Percentiles rank a stretch among this genome's conserved stretches.
phyloP scores from a whole-genome alignment of 805 yeast species.

The Yamadazyma kitorensis region DNA sequence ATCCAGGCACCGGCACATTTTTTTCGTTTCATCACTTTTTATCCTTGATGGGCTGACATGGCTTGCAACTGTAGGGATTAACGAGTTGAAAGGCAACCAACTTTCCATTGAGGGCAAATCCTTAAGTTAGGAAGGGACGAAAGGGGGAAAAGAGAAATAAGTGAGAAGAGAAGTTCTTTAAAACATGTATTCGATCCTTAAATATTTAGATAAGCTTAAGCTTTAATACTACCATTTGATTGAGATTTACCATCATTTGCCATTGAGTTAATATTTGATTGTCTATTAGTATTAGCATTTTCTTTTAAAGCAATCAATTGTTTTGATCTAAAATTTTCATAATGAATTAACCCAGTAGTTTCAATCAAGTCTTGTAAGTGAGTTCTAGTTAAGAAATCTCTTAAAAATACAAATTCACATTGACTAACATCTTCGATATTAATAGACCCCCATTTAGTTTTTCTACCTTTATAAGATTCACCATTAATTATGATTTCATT shows the following conservation, averaged over 20 bases:
- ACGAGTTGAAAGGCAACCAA: too few relatives aligned
- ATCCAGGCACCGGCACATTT: conserved; percentile 46
- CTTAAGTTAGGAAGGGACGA: too few relatives aligned
- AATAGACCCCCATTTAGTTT: conserved; percentile 90
- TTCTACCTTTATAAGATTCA: conserved; percentile 80
- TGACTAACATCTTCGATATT: conserved; percentile 93
- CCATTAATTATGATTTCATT: conserved; percentile 73
- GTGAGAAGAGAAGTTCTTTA: too few relatives aligned
- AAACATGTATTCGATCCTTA: too few relatives aligned
- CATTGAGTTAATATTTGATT: conserved; percentile 14
- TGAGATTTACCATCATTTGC: conserved; percentile 1
- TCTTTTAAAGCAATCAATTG: conserved; percentile 93
- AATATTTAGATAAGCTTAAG: too few relatives aligned
- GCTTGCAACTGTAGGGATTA: too few relatives aligned
- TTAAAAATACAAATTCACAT: conserved; percentile 91
- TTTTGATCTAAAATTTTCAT: conserved; percentile 89
- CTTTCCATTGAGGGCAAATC: too few relatives aligned
- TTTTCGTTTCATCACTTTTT: too few relatives aligned
- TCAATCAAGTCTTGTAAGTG: conserved; percentile 95
- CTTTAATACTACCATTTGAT: too few relatives aligned
- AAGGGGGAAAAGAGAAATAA: too few relatives aligned
- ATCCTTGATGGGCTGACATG: too few relatives aligned
- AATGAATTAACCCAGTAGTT: conserved; percentile 82
- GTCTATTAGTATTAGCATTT: conserved; percentile 51
- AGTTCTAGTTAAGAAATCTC: conserved; percentile 92